These are phyloP conservation scores for Penicillium egyptiacum DNA, from an alignment of 495 filamentous ascomycete genomes.

Conservation along the genomic window DNA sequence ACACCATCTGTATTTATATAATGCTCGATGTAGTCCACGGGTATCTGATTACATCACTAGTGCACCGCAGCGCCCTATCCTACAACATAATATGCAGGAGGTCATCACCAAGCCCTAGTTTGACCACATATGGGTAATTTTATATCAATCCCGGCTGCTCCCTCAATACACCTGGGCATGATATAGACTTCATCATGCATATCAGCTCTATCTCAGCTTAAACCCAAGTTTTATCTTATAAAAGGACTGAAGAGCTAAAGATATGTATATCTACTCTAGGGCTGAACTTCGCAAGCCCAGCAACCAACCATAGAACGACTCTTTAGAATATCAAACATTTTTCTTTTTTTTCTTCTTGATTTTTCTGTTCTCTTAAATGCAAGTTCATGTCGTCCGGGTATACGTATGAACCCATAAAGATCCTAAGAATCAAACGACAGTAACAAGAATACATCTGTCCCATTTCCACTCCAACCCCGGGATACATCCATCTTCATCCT, in stretches of 20 bases:
- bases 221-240: not conserved
- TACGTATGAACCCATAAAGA: not conserved
- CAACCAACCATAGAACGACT: not conserved
- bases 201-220: too few species aligned
- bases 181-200: not conserved
- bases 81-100: too few species aligned
- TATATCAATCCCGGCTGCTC: too few species aligned
- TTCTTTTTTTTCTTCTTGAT: not conserved
- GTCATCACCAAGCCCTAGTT: too few species aligned
- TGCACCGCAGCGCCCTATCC: too few species aligned
- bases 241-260: not conserved
- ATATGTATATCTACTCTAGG: not conserved
- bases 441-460: not conserved
- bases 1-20: too few species aligned
- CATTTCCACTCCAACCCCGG: not conserved
- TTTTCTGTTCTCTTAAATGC: not conserved
- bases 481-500: not conserved
- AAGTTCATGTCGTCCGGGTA: not conserved
- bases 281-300: not conserved
- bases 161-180: too few species aligned
- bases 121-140: too few species aligned
- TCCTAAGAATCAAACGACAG: not conserved
- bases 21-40: too few species aligned
- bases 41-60: too few species aligned
- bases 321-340: not conserved